Evolutionary conservation across 345 rosid species (phyloP).

Genomic region (Reutealis trisperma): DNA sequence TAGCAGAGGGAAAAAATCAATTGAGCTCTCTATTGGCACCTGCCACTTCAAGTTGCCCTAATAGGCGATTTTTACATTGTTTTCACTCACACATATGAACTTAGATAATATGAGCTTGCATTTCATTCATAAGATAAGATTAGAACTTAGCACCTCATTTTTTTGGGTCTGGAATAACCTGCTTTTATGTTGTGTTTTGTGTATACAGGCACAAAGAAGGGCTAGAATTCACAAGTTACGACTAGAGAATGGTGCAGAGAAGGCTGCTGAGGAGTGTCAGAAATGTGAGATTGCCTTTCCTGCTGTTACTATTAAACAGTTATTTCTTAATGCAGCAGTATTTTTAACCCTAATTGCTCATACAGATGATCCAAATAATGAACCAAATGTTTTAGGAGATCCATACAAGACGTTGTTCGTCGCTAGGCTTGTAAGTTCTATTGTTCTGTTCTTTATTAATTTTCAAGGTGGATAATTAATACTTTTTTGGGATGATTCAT

Average conservation of each 20-base stretch:
- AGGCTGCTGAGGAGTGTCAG: conserved; percentile 76
- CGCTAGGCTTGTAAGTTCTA: conserved; percentile 78
- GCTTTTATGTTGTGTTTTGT: background rate
- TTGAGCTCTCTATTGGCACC: background rate
- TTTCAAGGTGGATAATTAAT: conserved; percentile 5
- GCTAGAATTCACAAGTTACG: conserved; percentile 77
- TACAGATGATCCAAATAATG: conserved; percentile 85
- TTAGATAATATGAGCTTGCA: too few species aligned
- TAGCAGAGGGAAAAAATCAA: background rate
- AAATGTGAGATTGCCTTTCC: conserved; percentile 49
- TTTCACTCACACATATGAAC: background rate
- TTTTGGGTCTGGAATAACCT: background rate
- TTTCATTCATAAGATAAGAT: background rate
- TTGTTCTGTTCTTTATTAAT: conserved; percentile 4
- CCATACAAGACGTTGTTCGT: conserved; percentile 97
- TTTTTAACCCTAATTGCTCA: conserved; percentile 6
- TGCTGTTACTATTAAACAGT: conserved; percentile 12
- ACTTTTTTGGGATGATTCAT: conserved; percentile 12
- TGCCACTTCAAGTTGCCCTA: background rate
- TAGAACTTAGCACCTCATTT: background rate
- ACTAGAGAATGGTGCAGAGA: conserved; percentile 83
- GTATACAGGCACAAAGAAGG: conserved; percentile 61
- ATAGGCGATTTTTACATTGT: background rate
- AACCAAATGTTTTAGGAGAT: conserved; percentile 84
- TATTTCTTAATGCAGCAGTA: conserved; percentile 7